Conservation (phyloP, 2,329 filamentous ascomycete species). For the Fusarium annulatum region DNA sequence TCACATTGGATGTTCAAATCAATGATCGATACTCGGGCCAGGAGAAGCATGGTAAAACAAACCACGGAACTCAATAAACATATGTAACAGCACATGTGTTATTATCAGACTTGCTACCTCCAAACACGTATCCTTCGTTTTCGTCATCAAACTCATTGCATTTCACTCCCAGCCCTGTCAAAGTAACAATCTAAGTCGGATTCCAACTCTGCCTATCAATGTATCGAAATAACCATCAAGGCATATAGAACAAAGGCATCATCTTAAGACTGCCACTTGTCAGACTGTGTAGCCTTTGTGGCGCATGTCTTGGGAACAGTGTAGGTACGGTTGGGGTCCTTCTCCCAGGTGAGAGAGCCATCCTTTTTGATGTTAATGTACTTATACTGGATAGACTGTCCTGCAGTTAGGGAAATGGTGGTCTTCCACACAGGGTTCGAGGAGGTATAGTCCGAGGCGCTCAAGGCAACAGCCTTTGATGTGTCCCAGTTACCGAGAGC, state of each 20-base stretch:
- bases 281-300: conserved; percentile 42
- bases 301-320: conserved; percentile 49
- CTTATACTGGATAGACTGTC: conserved; percentile 72
- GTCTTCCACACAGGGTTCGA: conserved; percentile 71
- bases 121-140: neutral
- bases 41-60: neutral
- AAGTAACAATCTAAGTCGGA: neutral
- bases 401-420: conserved; percentile 65
- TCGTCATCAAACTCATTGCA: neutral
- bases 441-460: conserved; percentile 67
- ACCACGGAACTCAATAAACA: neutral
- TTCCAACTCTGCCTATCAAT: neutral
- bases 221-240: neutral
- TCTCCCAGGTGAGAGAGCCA: conserved; percentile 72
- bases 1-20: neutral
- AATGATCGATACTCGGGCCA: neutral
- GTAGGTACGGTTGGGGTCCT: conserved; percentile 62
- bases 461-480: conserved; percentile 64
- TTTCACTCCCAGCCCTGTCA: neutral
- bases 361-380: conserved; percentile 69
- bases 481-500: conserved; percentile 73
- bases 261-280: conserved; percentile 46
- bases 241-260: neutral
- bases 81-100: neutral
- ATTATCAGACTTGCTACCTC: neutral